Evolutionary conservation across 2,329 filamentous ascomycete genomes (phyloP).

Genomic region (Magnaporthiopsis incrustans): DNA sequence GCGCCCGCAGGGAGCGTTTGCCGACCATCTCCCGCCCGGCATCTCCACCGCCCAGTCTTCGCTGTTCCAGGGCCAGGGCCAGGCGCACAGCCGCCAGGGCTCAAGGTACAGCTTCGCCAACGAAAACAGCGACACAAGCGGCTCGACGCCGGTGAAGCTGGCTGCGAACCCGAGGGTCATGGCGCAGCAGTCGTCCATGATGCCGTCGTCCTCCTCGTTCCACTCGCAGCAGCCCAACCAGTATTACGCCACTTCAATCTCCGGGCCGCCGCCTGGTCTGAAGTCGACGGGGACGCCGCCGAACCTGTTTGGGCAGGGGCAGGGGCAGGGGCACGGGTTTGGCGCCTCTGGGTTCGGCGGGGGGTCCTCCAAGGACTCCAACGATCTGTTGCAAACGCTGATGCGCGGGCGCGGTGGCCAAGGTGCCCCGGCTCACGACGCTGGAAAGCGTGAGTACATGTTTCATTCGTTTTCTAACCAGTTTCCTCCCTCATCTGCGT

Average conservation of each 20-base stretch:
- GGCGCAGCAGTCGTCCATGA: constrained; percentile 82
- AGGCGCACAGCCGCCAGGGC: constrained; percentile 69
- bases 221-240: constrained; percentile 56
- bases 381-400: constrained; percentile 75
- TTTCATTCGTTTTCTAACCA: constrained; percentile 79
- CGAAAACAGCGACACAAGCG: constrained; percentile 51
- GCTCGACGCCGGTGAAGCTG: constrained; percentile 61
- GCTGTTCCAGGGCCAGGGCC: constrained; percentile 45
- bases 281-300: constrained; percentile 94
- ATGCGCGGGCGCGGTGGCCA: constrained; percentile 56
- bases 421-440: constrained; percentile 68
- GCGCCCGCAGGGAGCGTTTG: constrained; percentile 40
- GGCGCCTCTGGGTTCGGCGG: constrained; percentile 55
- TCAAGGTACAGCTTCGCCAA: constrained; percentile 85
- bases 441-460: constrained; percentile 97
- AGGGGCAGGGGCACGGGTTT: constrained; percentile 48
- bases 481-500: constrained; percentile 66
- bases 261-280: constrained; percentile 86
- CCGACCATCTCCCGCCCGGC: constrained; percentile 39
- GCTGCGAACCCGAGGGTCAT: constrained; percentile 72
- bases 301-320: constrained; percentile 76
- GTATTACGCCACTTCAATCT: constrained; percentile 78
- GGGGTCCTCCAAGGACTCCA: constrained; percentile 60
- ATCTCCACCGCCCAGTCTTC: constrained; percentile 42
- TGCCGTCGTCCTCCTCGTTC: constrained; percentile 54